Evolutionary conservation across 768 basidiomycete species (phyloP).

Genomic region (Lactarius deliciosus): DNA sequence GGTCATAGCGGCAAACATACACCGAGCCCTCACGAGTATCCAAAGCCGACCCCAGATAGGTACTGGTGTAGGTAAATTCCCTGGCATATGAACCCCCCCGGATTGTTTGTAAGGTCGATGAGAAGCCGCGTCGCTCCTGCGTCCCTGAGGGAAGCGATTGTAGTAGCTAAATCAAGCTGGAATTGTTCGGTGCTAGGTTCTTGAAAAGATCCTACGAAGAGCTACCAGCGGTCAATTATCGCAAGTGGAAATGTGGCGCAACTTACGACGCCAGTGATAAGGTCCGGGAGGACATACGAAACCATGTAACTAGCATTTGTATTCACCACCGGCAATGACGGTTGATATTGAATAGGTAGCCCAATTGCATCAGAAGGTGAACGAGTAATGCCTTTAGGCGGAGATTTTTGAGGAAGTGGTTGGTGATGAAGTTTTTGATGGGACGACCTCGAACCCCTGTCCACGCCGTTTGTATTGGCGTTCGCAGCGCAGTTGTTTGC

Average conservation of each 20-base stretch:
- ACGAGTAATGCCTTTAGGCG: slow-evolving; percentile 42
- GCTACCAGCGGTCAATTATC: slow-evolving; percentile 37
- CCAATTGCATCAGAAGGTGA: slow-evolving; percentile 42
- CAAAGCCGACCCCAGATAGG: slow-evolving; percentile 52
- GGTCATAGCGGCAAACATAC: not conserved
- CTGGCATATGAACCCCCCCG: slow-evolving; percentile 62
- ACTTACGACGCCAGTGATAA: slow-evolving; percentile 60
- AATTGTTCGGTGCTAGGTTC: slow-evolving; percentile 43
- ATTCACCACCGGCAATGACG: slow-evolving; percentile 45
- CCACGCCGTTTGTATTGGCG: slow-evolving; percentile 50
- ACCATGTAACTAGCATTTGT: slow-evolving; percentile 53
- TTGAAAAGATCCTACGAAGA: slow-evolving; percentile 63
- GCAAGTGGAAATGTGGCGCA: not conserved
- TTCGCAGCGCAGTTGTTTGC: slow-evolving; percentile 56
- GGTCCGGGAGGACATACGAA: slow-evolving; percentile 56
- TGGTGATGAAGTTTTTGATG: slow-evolving; percentile 1
- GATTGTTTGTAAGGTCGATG: slow-evolving; percentile 61
- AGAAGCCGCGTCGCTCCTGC: slow-evolving; percentile 52
- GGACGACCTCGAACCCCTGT: slow-evolving; percentile 35
- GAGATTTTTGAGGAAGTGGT: not conserved
- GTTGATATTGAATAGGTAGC: slow-evolving; percentile 51
- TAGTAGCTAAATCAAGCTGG: slow-evolving; percentile 50
- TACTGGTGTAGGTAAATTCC: slow-evolving; percentile 62
- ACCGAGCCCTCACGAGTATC: slow-evolving; percentile 48
- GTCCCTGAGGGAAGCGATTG: slow-evolving; percentile 46